A percentile compares a stretch with the other conserved stretches of the same genome.
phyloP scores from a whole-genome alignment of 495 filamentous ascomycete genomes.

The Evernia prunastri region DNA sequence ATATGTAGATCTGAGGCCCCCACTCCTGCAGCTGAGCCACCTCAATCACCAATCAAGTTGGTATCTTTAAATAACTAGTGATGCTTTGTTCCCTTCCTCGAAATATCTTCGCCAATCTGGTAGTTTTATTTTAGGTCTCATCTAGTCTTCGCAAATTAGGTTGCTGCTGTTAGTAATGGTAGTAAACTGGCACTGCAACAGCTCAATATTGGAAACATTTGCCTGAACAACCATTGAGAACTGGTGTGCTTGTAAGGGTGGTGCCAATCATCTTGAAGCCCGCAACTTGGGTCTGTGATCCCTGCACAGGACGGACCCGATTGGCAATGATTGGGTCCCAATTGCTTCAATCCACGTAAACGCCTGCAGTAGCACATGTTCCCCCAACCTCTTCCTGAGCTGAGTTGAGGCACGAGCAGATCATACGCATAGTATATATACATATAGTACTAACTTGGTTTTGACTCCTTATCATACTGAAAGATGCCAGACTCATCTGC shows the following conservation, averaged over 20 bases:
- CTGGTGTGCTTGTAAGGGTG: background rate
- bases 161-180: background rate
- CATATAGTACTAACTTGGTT: background rate
- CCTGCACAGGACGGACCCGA: background rate
- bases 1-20: too few species aligned
- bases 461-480: background rate
- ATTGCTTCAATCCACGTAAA: background rate
- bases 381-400: background rate
- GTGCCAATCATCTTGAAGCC: background rate
- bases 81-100: too few species aligned
- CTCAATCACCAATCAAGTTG: too few species aligned
- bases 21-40: too few species aligned
- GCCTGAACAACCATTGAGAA: background rate
- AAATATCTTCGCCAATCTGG: background rate
- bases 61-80: too few species aligned
- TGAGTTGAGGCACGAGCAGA: background rate
- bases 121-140: background rate
- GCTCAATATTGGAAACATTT: background rate
- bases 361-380: background rate
- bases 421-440: background rate
- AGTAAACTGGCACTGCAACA: background rate
- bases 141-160: background rate
- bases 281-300: background rate
- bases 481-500: conserved; percentile 19
- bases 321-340: too few species aligned